Base-by-base conservation (phyloP, 768 basidiomycete genomes). In the Crassisporium funariophilum region DNA sequence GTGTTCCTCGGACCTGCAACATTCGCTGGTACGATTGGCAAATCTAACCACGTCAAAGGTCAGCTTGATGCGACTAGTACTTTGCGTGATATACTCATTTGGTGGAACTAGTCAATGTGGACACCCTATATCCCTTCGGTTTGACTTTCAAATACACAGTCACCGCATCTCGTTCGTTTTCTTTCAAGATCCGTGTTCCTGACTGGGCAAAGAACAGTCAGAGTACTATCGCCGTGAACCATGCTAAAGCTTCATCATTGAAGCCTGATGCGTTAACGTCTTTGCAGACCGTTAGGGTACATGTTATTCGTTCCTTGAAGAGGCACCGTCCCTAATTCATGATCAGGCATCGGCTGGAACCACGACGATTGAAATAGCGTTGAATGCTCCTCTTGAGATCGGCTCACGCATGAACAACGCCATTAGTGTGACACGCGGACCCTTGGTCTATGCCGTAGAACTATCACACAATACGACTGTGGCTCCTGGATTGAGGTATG, bases 121-220 rank as follows among this genome's bases (percentile, higher is more conserved):
- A 70, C 37, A 67, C 71, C 0, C 56, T 73, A 11, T 74, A 74
- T 50, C 71, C 71, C 0, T 74, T 74, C 44, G 67, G 68, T 2
- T 57, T 64, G n/a, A 58, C 63, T 4, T 56, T 74, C 50, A 62
- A 58, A 4, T 73, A 74, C 47, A 63, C 64, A 7, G 60, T 73
- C 29, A 62, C 63, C 0, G 64, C 71, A 1, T 49, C 61, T 2
- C 57, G 55, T 15, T 40, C 66, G 3, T 68, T 74, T 46, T 52
- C 60, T 0, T 71, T 72, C 57, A 69, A 67, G 23, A 64, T 74
- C 27, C 68, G 71, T 17, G 53, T 74, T 2, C 71, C 69, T 1
- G 61, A 56, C 4, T 74, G 69, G 68, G 73, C 73, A 2, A 63
- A 69, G 49, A 69, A 60, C 27, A 50, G 52, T 20, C 45, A 55